Conservation (phyloP, 2,329 filamentous ascomycete species). For the Gnomoniopsis smithogilvyi region DNA sequence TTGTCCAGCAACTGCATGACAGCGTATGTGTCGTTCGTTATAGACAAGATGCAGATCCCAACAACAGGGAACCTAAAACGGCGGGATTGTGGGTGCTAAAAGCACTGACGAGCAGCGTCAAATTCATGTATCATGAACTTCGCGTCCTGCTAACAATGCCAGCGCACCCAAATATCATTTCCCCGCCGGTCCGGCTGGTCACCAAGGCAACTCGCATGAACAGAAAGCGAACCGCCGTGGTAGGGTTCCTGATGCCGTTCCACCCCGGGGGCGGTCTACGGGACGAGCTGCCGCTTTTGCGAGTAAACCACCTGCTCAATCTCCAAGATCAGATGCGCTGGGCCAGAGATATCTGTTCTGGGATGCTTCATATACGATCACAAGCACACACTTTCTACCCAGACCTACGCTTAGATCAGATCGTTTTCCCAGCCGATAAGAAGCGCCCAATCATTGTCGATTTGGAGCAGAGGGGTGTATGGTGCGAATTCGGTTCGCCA, state of each 20-base stretch:
- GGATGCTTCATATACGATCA: slow-evolving; percentile 47
- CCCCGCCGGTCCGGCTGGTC: slow-evolving; percentile 49
- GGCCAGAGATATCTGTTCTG: slow-evolving; percentile 50
- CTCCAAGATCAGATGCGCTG: slow-evolving; percentile 47
- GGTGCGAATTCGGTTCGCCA: slow-evolving; percentile 59
- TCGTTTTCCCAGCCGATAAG: slow-evolving; percentile 44
- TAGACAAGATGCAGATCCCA: slow-evolving; percentile 20
- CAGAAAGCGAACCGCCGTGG: slow-evolving; percentile 50
- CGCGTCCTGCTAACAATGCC: slow-evolving; percentile 50
- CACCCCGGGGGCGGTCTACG: slow-evolving; percentile 53
- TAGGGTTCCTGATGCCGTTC: slow-evolving; percentile 55
- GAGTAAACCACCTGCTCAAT: slow-evolving; percentile 41
- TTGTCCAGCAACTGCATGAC: slow-evolving; percentile 54
- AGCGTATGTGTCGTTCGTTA: slow-evolving; percentile 53
- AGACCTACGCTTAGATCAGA: slow-evolving; percentile 58
- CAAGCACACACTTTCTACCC: slow-evolving; percentile 50
- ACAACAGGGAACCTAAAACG: slow-evolving; percentile 3
- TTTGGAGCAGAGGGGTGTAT: slow-evolving; percentile 61
- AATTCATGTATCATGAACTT: slow-evolving; percentile 61
- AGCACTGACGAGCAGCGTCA: slow-evolving; percentile 53
- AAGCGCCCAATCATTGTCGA: slow-evolving; percentile 54
- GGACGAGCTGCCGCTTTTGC: slow-evolving; percentile 50
- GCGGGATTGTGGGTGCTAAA: slow-evolving; percentile 52
- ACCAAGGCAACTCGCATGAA: slow-evolving; percentile 56
- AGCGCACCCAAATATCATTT: slow-evolving; percentile 51